Conservation (phyloP, 1,284 basidiomycete species). For the Singerocomus inundabilis region DNA sequence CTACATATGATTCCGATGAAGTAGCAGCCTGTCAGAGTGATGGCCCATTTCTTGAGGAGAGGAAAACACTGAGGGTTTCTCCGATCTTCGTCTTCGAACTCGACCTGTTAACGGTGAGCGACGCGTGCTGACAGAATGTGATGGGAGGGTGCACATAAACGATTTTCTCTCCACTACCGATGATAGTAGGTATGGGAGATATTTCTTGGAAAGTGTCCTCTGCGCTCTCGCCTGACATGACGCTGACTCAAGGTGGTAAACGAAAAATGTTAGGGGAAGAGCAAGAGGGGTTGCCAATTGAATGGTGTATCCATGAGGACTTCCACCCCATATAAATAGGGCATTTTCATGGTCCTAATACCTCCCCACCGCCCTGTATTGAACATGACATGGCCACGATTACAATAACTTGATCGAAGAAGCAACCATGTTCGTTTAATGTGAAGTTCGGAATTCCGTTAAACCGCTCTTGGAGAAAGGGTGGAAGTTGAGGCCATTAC, state of each 20-base stretch:
- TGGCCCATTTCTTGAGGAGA: constrained; percentile 25
- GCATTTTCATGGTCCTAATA: too few relatives aligned
- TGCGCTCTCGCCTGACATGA: constrained; percentile 13
- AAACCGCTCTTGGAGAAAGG: not conserved
- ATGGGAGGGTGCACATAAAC: constrained; percentile 8
- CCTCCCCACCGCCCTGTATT: too few relatives aligned
- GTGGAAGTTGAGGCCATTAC: not conserved
- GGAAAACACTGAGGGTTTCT: constrained; percentile 27
- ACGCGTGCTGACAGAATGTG: not conserved
- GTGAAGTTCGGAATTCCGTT: not conserved
- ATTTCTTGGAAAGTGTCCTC: not conserved
- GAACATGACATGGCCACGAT: not conserved
- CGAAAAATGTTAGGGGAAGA: not conserved
- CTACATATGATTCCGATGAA: constrained; percentile 20
- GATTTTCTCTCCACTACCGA: not conserved
- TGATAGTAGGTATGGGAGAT: constrained; percentile 1
- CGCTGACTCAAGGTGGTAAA: not conserved
- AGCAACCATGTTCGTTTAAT: not conserved
- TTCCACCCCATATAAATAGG: constrained; percentile 16
- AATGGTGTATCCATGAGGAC: not conserved
- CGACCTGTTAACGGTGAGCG: constrained; percentile 21
- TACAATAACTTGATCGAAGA: not conserved
- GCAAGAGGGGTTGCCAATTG: not conserved
- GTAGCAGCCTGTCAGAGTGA: constrained; percentile 24
- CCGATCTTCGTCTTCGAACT: constrained; percentile 27